Evolutionary conservation across 2,329 filamentous ascomycete genomes (phyloP).

Genomic region (Plectosphaerella cucumerina): DNA sequence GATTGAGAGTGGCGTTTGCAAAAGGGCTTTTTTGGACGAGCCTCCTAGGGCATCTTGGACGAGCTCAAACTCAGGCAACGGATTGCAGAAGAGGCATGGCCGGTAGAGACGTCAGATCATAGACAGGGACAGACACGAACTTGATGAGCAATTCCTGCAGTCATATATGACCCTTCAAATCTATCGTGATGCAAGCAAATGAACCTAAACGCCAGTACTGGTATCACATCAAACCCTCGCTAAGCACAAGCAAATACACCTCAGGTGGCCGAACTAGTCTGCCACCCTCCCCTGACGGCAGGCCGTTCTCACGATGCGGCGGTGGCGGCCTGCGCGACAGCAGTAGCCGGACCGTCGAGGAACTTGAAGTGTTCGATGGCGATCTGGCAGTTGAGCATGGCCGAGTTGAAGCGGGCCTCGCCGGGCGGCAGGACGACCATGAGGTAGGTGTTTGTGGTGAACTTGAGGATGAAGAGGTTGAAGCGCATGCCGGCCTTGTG

Average conservation of each 20-base stretch:
- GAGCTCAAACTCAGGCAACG: background rate
- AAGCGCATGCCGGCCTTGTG: slow-evolving; percentile 74
- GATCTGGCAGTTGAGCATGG: slow-evolving; percentile 84
- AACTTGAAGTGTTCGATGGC: slow-evolving; percentile 77
- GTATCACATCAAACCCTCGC: background rate
- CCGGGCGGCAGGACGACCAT: slow-evolving; percentile 88
- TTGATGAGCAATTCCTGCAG: too few species aligned
- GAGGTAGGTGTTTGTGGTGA: slow-evolving; percentile 97
- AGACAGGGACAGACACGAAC: too few species aligned
- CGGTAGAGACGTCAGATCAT: too few species aligned
- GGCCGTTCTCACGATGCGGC: too few species aligned
- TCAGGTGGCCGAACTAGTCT: too few species aligned
- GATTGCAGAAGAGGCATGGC: background rate
- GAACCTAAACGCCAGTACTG: background rate
- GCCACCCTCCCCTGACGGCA: too few species aligned
- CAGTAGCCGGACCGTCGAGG: slow-evolving; percentile 45
- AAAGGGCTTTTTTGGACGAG: slow-evolving; percentile 1
- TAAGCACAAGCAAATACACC: too few species aligned
- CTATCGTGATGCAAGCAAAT: background rate
- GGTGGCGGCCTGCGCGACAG: slow-evolving; percentile 7
- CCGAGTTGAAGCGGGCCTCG: slow-evolving; percentile 86
- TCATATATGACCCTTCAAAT: too few species aligned
- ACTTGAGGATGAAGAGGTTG: slow-evolving; percentile 90
- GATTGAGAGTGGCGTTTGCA: slow-evolving; percentile 9
- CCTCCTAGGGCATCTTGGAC: too few species aligned